These are phyloP conservation scores for Hysterium pulicare DNA, from an alignment of 2,329 filamentous ascomycete species.

Conservation along the genomic window DNA sequence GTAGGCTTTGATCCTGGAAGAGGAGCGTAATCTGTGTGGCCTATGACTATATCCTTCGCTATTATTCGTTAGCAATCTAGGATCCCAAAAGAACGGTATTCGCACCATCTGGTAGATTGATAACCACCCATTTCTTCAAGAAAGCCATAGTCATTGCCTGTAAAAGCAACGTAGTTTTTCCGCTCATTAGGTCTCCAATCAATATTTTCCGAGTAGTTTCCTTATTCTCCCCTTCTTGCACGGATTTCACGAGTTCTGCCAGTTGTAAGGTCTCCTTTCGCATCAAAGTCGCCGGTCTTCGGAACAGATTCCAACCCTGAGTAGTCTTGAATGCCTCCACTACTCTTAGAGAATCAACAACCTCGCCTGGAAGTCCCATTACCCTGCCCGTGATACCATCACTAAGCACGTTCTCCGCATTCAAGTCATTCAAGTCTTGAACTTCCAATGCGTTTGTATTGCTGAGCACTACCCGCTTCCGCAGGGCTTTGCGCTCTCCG, in stretches of 20 bases:
- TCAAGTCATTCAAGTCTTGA: constrained; percentile 61
- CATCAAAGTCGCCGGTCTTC: constrained; percentile 74
- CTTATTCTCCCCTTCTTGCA: constrained; percentile 55
- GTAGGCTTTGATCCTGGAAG: constrained; percentile 54
- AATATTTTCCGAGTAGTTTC: constrained; percentile 63
- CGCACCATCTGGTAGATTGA: constrained; percentile 85
- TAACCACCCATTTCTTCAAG: constrained; percentile 80
- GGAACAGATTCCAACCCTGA: constrained; percentile 85
- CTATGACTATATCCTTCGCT: constrained; percentile 80
- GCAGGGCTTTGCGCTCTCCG: constrained; percentile 81
- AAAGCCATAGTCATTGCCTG: constrained; percentile 81
- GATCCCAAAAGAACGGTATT: background rate
- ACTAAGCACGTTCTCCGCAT: constrained; percentile 48
- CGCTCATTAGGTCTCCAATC: constrained; percentile 68
- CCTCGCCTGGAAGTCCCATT: constrained; percentile 62
- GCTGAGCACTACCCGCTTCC: constrained; percentile 86
- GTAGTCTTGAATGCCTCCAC: constrained; percentile 86
- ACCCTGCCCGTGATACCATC: constrained; percentile 59
- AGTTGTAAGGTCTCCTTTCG: constrained; percentile 74
- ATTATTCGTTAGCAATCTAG: constrained; percentile 8
- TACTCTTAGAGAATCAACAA: constrained; percentile 78
- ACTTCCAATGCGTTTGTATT: constrained; percentile 91
- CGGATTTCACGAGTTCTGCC: constrained; percentile 44
- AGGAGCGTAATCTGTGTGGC: constrained; percentile 74
- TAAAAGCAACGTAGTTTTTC: constrained; percentile 83